These are phyloP conservation scores for Tanacetum coccineum DNA, from an alignment of 129 eudicot species.

Conservation along the genomic window DNA sequence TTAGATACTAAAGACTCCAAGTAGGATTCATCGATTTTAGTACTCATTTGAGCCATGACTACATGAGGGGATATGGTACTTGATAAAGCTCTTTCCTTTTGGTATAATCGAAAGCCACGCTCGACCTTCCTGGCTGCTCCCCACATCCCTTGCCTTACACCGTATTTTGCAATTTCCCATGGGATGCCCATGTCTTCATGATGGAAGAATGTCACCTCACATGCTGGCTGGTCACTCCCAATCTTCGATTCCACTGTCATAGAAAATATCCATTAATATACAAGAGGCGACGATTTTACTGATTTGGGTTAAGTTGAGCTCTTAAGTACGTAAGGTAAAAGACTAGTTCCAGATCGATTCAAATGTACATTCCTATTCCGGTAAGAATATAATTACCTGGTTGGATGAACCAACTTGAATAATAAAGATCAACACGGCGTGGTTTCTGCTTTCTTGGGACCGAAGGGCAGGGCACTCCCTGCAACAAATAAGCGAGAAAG, in stretches of 20 bases:
- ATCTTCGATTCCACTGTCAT: slow-evolving; percentile 58
- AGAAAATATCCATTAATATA: background rate
- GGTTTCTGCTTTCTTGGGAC: slow-evolving; percentile 69
- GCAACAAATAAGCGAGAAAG: slow-evolving; percentile 6
- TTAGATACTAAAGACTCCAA: slow-evolving; percentile 25
- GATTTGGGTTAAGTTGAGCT: background rate
- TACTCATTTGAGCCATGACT: slow-evolving; percentile 57
- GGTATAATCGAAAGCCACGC: slow-evolving; percentile 65
- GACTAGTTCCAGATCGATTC: background rate
- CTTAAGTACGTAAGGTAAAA: background rate
- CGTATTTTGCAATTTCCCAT: slow-evolving; percentile 74
- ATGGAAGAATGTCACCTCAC: slow-evolving; percentile 73
- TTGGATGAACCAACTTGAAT: slow-evolving; percentile 80
- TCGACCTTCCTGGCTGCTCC: slow-evolving; percentile 63
- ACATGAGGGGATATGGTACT: slow-evolving; percentile 48
- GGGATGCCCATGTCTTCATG: slow-evolving; percentile 91
- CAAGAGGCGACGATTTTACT: background rate
- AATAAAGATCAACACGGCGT: slow-evolving; percentile 67
- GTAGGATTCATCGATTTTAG: slow-evolving; percentile 46
- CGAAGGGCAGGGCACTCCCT: slow-evolving; percentile 64
- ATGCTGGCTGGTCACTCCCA: slow-evolving; percentile 47
- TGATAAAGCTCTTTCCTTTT: slow-evolving; percentile 46
- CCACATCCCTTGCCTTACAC: slow-evolving; percentile 80
- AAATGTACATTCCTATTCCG: background rate
- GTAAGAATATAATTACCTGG: slow-evolving; percentile 43